phyloP scores from a whole-genome alignment of 2,329 filamentous ascomycete genomes.

The Ustilaginoidea virens region DNA sequence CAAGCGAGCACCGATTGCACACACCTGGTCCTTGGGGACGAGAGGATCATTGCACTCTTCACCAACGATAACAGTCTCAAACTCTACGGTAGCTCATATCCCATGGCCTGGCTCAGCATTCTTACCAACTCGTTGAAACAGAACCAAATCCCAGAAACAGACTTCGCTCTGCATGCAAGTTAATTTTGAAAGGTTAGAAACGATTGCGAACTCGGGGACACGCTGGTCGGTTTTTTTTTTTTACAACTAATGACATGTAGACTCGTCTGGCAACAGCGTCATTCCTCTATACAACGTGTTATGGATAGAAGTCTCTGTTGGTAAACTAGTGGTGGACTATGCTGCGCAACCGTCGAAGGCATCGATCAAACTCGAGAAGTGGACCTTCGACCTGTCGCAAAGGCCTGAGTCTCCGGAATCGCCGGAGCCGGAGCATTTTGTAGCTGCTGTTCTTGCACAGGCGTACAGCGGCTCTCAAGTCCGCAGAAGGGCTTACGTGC shows the following conservation, averaged over 20 bases:
- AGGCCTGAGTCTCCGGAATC: constrained; percentile 9
- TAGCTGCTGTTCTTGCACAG: constrained; percentile 45
- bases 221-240: constrained; percentile 4
- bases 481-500: constrained; percentile 66
- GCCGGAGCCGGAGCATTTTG: constrained; percentile 42
- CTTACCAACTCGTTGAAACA: no score
- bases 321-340: constrained; percentile 55
- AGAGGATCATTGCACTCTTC: no score
- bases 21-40: no score
- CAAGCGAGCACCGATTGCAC: no score
- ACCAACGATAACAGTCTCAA: no score
- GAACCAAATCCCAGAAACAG: constrained; percentile 3
- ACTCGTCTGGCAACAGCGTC: constrained; percentile 11
- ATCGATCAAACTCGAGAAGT: constrained; percentile 41
- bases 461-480: constrained; percentile 56
- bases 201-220: background rate
- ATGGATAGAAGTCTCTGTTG: constrained; percentile 53
- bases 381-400: constrained; percentile 33
- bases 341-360: constrained; percentile 45
- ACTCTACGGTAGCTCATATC: no score
- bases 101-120: no score
- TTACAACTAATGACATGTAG: no score
- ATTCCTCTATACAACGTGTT: constrained; percentile 76
- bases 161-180: constrained; percentile 5
- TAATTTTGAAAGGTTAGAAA: constrained; percentile 4